These are phyloP conservation scores for Lippia alba DNA, from an alignment of 305 asterid genomes.

Conservation along the genomic window DNA sequence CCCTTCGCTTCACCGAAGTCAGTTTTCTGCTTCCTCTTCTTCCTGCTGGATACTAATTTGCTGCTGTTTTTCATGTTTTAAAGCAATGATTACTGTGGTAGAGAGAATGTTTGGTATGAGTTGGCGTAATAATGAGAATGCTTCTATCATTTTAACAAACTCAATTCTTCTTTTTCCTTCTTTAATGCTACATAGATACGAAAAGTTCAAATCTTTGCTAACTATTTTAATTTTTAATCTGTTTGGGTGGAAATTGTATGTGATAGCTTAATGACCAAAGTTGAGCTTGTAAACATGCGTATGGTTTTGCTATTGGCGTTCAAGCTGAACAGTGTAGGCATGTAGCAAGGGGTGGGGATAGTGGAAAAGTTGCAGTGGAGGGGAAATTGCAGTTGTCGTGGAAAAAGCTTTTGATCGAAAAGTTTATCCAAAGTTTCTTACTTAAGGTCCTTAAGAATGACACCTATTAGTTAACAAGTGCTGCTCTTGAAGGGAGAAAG, in stretches of 20 bases:
- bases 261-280: neutral
- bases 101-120: neutral
- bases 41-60: neutral
- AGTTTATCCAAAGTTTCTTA: neutral
- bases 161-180: constrained; percentile 5
- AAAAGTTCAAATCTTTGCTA: constrained; percentile 16
- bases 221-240: constrained; percentile 8
- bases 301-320: constrained; percentile 9
- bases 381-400: neutral
- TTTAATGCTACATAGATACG: neutral
- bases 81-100: neutral
- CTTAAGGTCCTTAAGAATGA: constrained; percentile 10
- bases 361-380: neutral
- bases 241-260: neutral
- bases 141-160: neutral
- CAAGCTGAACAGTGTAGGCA: neutral
- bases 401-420: neutral
- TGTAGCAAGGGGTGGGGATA: neutral
- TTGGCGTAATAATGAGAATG: neutral
- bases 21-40: constrained; percentile 11
- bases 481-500: neutral
- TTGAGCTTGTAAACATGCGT: constrained; percentile 19
- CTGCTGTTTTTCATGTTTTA: constrained; percentile 23
- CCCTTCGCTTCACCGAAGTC: constrained; percentile 75
- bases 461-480: constrained; percentile 4